Conservation (phyloP, 2,329 filamentous ascomycete species). For the Beauveria scarabaeidicola region DNA sequence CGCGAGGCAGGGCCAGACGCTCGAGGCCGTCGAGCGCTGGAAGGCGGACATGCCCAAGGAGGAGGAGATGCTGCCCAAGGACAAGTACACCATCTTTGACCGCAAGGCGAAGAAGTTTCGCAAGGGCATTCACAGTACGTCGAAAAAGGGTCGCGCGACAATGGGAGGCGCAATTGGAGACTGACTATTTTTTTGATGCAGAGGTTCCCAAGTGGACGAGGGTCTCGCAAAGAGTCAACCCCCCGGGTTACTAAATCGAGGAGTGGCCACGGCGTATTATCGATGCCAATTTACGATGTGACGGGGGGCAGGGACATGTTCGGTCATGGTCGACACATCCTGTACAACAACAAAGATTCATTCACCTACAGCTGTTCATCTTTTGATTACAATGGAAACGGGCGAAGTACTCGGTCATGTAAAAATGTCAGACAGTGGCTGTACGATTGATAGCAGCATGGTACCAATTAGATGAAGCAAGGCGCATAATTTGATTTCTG, state of each 20-base stretch:
- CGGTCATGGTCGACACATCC: background rate
- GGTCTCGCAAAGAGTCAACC: constrained; percentile 88
- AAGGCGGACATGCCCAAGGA: constrained; percentile 94
- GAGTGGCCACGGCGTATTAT: background rate
- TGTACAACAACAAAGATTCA: constrained; percentile 9
- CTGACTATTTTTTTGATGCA: constrained; percentile 26
- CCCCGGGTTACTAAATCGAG: constrained; percentile 70
- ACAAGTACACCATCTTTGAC: constrained; percentile 98
- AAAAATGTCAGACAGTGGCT: constrained; percentile 4
- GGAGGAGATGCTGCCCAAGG: constrained; percentile 86
- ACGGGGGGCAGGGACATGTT: background rate
- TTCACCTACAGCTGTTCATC: constrained; percentile 2
- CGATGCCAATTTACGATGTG: constrained; percentile 5
- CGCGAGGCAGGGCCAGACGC: constrained; percentile 59
- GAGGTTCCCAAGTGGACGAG: constrained; percentile 90
- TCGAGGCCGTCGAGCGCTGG: constrained; percentile 79
- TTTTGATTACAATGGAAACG: background rate
- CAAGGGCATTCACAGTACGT: constrained; percentile 93
- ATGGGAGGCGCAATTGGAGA: background rate
- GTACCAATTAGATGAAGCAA: constrained; percentile 10
- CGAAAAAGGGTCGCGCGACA: background rate
- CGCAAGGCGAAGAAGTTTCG: constrained; percentile 91
- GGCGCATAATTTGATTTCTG: constrained; percentile 8
- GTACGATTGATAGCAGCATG: constrained; percentile 6
- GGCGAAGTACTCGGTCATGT: background rate